phyloP scores from a whole-genome alignment of 139 green algal genomes.

The Coccomyxa sp. region DNA sequence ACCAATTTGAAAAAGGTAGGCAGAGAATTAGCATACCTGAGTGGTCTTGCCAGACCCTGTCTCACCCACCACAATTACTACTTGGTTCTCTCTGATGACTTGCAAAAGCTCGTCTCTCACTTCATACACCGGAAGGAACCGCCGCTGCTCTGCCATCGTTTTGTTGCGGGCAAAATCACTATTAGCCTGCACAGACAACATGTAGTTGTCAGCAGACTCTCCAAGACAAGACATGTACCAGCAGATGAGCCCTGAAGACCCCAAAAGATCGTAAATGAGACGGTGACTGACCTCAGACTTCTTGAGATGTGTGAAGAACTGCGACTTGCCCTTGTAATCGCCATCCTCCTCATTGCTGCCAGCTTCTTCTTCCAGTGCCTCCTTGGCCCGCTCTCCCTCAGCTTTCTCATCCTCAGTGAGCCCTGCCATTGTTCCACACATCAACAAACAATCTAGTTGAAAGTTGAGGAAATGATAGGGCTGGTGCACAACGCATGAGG shows the following conservation, averaged over 20 bases:
- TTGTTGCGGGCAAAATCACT: slow-evolving; percentile 88
- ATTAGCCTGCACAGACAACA: slow-evolving; percentile 41
- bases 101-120: slow-evolving; percentile 81
- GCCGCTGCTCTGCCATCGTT: slow-evolving; percentile 84
- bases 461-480: background rate
- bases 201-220: background rate
- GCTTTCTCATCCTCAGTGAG: slow-evolving; percentile 77
- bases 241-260: background rate
- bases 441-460: background rate
- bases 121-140: slow-evolving; percentile 82
- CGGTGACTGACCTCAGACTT: slow-evolving; percentile 35
- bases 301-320: slow-evolving; percentile 87
- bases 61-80: slow-evolving; percentile 97
- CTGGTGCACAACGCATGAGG: background rate
- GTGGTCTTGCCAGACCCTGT: slow-evolving; percentile 98
- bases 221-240: no score
- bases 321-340: slow-evolving; percentile 24
- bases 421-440: slow-evolving; percentile 32
- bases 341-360: slow-evolving; percentile 28
- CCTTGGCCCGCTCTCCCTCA: slow-evolving; percentile 48
- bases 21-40: slow-evolving; percentile 50
- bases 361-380: slow-evolving; percentile 29
- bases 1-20: background rate
- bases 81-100: slow-evolving; percentile 90
- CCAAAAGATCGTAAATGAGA: background rate